Conservation (phyloP, 805 yeast species). For the Candida nanaspora region DNA sequence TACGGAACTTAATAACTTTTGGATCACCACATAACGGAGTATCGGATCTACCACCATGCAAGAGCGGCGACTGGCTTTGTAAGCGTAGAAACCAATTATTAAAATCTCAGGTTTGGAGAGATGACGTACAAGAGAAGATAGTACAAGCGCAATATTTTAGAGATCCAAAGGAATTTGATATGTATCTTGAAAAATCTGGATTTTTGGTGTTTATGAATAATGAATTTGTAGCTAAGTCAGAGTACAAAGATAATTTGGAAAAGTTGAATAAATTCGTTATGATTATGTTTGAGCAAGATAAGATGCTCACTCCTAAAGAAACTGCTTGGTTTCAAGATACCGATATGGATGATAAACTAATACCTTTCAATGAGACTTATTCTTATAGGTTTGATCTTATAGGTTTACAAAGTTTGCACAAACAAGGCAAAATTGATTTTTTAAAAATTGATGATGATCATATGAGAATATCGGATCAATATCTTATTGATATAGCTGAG, state of each 20-base stretch:
- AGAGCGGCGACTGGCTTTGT: slow-evolving; percentile 51
- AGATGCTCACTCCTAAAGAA: slow-evolving; percentile 66
- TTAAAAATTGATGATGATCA: slow-evolving; percentile 49
- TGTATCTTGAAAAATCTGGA: slow-evolving; percentile 47
- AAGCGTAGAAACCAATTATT: slow-evolving; percentile 44
- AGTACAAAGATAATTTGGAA: slow-evolving; percentile 36
- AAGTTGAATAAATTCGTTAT: slow-evolving; percentile 47
- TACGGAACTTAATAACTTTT: slow-evolving; percentile 56
- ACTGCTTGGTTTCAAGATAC: slow-evolving; percentile 60
- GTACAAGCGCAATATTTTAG: slow-evolving; percentile 76
- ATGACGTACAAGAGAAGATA: slow-evolving; percentile 45
- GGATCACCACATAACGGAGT: slow-evolving; percentile 83
- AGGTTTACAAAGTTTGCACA: slow-evolving; percentile 47
- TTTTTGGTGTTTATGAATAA: slow-evolving; percentile 65
- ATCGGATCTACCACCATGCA: slow-evolving; percentile 58
- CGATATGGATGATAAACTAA: slow-evolving; percentile 32
- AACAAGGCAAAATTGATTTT: slow-evolving; percentile 38
- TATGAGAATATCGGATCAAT: slow-evolving; percentile 54
- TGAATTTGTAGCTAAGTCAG: slow-evolving; percentile 32
- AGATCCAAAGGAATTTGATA: slow-evolving; percentile 45
- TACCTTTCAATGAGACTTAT: slow-evolving; percentile 42
- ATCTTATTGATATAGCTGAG: slow-evolving; percentile 35
- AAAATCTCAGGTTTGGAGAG: slow-evolving; percentile 54
- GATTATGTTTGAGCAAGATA: slow-evolving; percentile 53
- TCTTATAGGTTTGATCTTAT: slow-evolving; percentile 48